Percentiles rank a stretch among this genome's conserved stretches.
phyloP scores from a whole-genome alignment of 495 filamentous ascomycete species.

The Cercophora samala region DNA sequence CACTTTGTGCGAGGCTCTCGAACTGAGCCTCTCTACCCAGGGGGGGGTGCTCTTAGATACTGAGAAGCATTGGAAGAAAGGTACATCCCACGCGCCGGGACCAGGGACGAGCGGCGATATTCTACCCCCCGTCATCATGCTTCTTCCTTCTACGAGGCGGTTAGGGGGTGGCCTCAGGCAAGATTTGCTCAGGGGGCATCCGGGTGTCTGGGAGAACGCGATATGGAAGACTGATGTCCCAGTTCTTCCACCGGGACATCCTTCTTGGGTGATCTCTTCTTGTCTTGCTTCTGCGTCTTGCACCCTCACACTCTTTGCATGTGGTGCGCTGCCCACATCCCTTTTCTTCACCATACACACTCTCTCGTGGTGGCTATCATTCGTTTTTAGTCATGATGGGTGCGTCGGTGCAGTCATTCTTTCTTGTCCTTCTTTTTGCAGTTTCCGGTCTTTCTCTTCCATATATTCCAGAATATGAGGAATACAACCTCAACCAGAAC shows the following conservation, averaged over 20 bases:
- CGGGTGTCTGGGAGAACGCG: neutral
- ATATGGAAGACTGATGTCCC: conserved; percentile 5
- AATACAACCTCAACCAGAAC: conserved; percentile 64
- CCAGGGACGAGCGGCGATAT: neutral
- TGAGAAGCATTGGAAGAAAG: neutral
- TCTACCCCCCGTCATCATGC: neutral
- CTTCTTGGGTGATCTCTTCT: conserved; percentile 7
- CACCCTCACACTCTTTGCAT: conserved; percentile 2
- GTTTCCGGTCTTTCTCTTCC: conserved; percentile 37
- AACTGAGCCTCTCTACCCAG: neutral
- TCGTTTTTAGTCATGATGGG: conserved; percentile 7
- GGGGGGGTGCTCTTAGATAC: neutral
- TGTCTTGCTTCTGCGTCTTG: conserved; percentile 7
- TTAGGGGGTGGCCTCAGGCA: conserved; percentile 1
- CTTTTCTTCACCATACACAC: conserved; percentile 5
- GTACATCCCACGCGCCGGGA: conserved; percentile 5
- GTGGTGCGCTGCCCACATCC: conserved; percentile 13
- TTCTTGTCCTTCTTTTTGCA: conserved; percentile 17
- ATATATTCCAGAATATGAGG: conserved; percentile 51
- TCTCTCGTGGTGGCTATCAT: conserved; percentile 8
- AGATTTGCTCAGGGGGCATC: neutral
- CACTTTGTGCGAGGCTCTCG: neutral
- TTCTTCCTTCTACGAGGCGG: neutral
- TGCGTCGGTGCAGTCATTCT: conserved; percentile 12
- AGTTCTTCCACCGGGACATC: neutral